Evolutionary conservation across 179 eudicot genomes (phyloP).

Genomic region (Corrigiola litoralis): DNA sequence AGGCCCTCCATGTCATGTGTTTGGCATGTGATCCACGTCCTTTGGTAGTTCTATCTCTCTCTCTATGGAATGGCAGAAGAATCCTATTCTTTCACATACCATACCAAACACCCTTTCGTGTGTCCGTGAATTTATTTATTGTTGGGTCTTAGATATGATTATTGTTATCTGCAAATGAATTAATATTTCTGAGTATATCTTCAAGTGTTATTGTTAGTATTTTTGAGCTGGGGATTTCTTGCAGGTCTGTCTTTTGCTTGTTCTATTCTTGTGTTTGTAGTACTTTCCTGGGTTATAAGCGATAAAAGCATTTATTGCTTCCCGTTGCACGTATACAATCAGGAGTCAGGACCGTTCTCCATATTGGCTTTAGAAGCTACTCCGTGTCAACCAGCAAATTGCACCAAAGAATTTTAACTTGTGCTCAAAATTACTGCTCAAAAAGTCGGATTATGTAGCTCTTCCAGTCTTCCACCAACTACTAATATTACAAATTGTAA

Average conservation of each 20-base stretch:
- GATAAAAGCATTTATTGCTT: constrained; percentile 17
- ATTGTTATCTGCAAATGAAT: constrained; percentile 1
- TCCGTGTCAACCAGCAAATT: neutral
- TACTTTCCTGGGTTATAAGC: neutral
- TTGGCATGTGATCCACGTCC: constrained; percentile 29
- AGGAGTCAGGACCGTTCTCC: neutral
- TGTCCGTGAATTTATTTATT: constrained; percentile 28
- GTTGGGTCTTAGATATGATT: constrained; percentile 3
- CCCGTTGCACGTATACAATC: constrained; percentile 3
- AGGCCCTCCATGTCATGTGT: constrained; percentile 16
- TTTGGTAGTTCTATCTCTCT: constrained; percentile 7
- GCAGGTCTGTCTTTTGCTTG: constrained; percentile 6
- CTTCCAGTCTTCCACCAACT: no score
- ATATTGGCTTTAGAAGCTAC: neutral
- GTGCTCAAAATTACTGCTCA: no score
- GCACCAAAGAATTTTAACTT: neutral
- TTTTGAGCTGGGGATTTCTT: neutral
- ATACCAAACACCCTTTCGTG: constrained; percentile 2
- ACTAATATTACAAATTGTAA: no score
- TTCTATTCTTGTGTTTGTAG: constrained; percentile 17
- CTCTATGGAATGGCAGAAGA: constrained; percentile 10
- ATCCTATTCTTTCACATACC: neutral
- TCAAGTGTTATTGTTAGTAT: neutral
- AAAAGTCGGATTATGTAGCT: no score
- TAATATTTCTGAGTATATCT: neutral